Evolutionary conservation across 768 basidiomycete species (phyloP).

Genomic region (Trametes villosa): DNA sequence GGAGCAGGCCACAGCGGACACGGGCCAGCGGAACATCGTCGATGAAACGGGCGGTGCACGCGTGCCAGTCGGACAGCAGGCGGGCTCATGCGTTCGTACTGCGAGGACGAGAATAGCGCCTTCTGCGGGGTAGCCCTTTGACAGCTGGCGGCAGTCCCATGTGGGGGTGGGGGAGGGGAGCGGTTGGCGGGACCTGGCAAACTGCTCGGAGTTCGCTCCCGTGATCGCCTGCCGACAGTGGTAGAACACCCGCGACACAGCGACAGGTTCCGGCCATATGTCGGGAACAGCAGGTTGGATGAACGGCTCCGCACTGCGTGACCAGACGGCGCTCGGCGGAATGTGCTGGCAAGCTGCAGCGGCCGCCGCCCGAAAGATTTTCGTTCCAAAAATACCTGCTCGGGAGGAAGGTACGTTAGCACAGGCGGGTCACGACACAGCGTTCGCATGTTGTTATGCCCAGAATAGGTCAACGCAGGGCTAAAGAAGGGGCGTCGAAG

Average conservation of each 20-base stretch:
- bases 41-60: constrained; percentile 15
- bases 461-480: constrained; percentile 1
- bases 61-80: constrained; percentile 1
- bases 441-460: constrained; percentile 13
- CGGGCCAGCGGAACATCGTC: constrained; percentile 16
- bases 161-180: neutral
- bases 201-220: neutral
- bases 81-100: neutral
- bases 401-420: neutral
- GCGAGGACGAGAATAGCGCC: constrained; percentile 6
- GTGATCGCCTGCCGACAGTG: neutral
- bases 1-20: neutral
- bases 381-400: constrained; percentile 10
- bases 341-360: constrained; percentile 12
- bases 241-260: neutral
- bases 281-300: neutral
- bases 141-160: constrained; percentile 8
- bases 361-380: neutral
- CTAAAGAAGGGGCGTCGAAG: neutral
- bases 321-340: constrained; percentile 17
- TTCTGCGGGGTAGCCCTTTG: neutral
- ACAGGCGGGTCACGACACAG: constrained; percentile 2
- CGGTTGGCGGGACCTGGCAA: no score
- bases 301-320: neutral
- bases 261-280: constrained; percentile 11